phyloP scores from a whole-genome alignment of 2,329 filamentous ascomycete species.

The Calonectria henricotiae region DNA sequence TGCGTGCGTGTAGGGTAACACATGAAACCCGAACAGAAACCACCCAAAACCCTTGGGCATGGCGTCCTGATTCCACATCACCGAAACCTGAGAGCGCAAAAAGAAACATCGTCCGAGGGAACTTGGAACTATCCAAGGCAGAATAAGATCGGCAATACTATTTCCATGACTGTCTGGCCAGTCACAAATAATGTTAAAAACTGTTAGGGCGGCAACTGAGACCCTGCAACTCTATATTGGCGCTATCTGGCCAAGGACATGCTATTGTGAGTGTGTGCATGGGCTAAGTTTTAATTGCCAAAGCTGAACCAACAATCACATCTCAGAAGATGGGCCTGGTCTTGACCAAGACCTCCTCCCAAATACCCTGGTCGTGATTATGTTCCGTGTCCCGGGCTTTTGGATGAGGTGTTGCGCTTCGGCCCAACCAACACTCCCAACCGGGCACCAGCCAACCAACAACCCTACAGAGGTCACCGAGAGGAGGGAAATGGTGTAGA shows the following conservation, averaged over 20 bases:
- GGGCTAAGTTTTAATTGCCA: conserved; percentile 7
- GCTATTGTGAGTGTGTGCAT: background rate
- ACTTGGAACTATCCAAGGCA: background rate
- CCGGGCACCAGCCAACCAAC: background rate
- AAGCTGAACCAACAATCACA: background rate
- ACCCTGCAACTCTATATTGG: background rate
- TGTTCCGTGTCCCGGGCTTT: conserved; percentile 20
- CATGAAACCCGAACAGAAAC: background rate
- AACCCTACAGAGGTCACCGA: conserved; percentile 4
- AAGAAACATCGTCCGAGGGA: conserved; percentile 15
- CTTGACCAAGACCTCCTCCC: background rate
- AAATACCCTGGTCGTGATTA: background rate
- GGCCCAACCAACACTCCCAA: conserved; percentile 19
- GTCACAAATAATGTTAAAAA: background rate
- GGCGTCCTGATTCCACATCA: background rate
- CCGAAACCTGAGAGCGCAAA: background rate
- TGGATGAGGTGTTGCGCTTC: conserved; percentile 7
- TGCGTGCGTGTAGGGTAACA: conserved; percentile 17
- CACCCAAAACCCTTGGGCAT: background rate
- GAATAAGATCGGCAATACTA: background rate
- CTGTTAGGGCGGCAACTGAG: conserved; percentile 7
- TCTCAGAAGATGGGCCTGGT: background rate
- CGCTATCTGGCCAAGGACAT: background rate
- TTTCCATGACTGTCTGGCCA: background rate
- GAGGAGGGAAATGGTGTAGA: background rate